Evolutionary conservation across 2,329 filamentous ascomycete species (phyloP).

Genomic region (Huntiella moniliformis): DNA sequence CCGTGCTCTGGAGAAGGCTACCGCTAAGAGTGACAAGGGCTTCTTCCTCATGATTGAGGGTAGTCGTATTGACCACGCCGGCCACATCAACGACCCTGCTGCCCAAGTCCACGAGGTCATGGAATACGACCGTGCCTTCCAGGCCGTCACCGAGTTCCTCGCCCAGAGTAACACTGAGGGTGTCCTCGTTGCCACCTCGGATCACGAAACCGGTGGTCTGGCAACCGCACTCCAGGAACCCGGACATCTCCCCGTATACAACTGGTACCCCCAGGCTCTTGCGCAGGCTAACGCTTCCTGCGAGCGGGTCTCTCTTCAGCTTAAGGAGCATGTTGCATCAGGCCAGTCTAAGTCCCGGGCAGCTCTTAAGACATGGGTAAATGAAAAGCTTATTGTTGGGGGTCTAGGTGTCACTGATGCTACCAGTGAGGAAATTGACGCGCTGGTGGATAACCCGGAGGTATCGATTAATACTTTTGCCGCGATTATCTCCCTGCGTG

Average conservation of each 20-base stretch:
- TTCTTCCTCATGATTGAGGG: slow-evolving; percentile 99
- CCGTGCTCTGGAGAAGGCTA: slow-evolving; percentile 60
- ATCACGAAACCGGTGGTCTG: slow-evolving; percentile 90
- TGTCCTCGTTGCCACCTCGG: slow-evolving; percentile 74
- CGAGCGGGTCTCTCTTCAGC: slow-evolving; percentile 47
- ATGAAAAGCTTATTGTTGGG: slow-evolving; percentile 43
- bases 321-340: slow-evolving; percentile 38
- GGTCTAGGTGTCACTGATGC: slow-evolving; percentile 64
- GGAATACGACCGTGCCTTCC: slow-evolving; percentile 81
- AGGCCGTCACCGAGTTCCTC: slow-evolving; percentile 68
- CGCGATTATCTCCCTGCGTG: slow-evolving; percentile 70
- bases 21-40: slow-evolving; percentile 65
- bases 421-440: slow-evolving; percentile 48
- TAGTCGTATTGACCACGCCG: slow-evolving; percentile 88
- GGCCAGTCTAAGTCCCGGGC: slow-evolving; percentile 17
- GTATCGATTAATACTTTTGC: slow-evolving; percentile 44
- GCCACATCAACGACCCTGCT: slow-evolving; percentile 66
- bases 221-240: slow-evolving; percentile 53
- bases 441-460: slow-evolving; percentile 39
- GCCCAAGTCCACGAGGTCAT: slow-evolving; percentile 81
- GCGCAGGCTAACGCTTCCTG: slow-evolving; percentile 59
- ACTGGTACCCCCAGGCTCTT: slow-evolving; percentile 70
- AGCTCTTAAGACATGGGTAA: slow-evolving; percentile 45
- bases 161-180: slow-evolving; percentile 53
- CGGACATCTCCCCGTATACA: slow-evolving; percentile 35